phyloP scores from a whole-genome alignment of 495 filamentous ascomycete genomes.

The Penicillium riverlandense region DNA sequence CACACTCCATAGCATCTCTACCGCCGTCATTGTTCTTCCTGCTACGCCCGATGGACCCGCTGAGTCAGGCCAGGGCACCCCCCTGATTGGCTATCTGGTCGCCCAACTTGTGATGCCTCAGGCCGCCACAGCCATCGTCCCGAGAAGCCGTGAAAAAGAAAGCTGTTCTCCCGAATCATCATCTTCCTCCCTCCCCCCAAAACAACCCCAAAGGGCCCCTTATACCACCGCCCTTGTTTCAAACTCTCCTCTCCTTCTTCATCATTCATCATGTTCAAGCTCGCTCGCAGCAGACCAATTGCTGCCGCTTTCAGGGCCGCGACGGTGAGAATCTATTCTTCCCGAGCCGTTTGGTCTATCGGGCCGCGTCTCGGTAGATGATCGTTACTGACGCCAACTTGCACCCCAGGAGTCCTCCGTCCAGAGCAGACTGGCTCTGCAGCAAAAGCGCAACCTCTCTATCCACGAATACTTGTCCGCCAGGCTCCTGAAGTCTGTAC shows the following conservation, averaged over 20 bases:
- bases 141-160: slow-evolving; percentile 29
- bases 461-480: slow-evolving; percentile 98
- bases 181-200: neutral
- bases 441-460: slow-evolving; percentile 81
- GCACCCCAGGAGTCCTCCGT: slow-evolving; percentile 39
- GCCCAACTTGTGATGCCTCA: too few species aligned
- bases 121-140: slow-evolving; percentile 10
- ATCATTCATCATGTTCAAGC: slow-evolving; percentile 59
- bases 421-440: slow-evolving; percentile 40
- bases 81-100: slow-evolving; percentile 15
- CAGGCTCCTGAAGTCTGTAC: slow-evolving; percentile 76
- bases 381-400: slow-evolving; percentile 14
- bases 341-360: slow-evolving; percentile 5
- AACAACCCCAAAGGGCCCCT: neutral
- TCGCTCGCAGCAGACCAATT: slow-evolving; percentile 61
- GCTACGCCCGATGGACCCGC: slow-evolving; percentile 8
- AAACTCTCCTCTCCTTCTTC: slow-evolving; percentile 16
- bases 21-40: too few species aligned
- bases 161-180: slow-evolving; percentile 30
- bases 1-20: too few species aligned
- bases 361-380: slow-evolving; percentile 7
- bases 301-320: slow-evolving; percentile 57
- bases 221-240: slow-evolving; percentile 13
- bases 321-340: slow-evolving; percentile 39
- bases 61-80: slow-evolving; percentile 17